Evolutionary conservation across 805 yeast genomes (phyloP).

Genomic region (Metschnikowia santaceciliae): DNA sequence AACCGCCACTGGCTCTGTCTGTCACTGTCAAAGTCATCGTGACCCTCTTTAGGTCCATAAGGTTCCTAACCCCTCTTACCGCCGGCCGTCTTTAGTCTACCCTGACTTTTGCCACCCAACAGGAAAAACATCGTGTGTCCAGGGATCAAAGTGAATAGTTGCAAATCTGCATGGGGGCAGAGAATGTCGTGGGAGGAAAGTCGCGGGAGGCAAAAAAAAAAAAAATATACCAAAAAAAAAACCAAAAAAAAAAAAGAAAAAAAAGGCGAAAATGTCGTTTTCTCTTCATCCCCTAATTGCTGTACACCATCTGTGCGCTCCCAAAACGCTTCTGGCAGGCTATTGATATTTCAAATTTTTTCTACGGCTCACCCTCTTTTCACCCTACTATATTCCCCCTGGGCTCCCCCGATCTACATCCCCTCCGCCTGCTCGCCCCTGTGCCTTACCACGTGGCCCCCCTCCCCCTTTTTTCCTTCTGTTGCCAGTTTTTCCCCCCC

Average conservation of each 20-base stretch:
- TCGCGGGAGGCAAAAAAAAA: conserved; percentile 6
- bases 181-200: conserved; percentile 4
- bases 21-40: too few relatives aligned
- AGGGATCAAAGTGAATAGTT: not conserved
- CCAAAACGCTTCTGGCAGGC: conserved; percentile 12
- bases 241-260: conserved; percentile 12
- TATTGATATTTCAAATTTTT: conserved; percentile 7
- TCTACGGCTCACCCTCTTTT: conserved; percentile 11
- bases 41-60: too few relatives aligned
- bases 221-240: conserved; percentile 6
- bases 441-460: conserved; percentile 3
- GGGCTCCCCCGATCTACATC: conserved; percentile 7
- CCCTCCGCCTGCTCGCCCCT: conserved; percentile 1
- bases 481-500: conserved; percentile 3
- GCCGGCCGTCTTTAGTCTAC: not conserved
- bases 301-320: conserved; percentile 18
- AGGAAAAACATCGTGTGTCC: conserved; percentile 2
- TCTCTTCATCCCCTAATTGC: conserved; percentile 20
- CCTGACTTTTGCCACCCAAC: not conserved
- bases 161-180: conserved; percentile 4
- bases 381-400: conserved; percentile 6
- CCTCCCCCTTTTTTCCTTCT: conserved; percentile 4
- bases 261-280: conserved; percentile 18
- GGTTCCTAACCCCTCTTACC: too few relatives aligned
- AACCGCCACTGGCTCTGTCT: not conserved